A percentile compares a stretch with the other conserved stretches of the same genome.
phyloP scores from a whole-genome alignment of 106 monocot genomes.

The Chionographis japonica region DNA sequence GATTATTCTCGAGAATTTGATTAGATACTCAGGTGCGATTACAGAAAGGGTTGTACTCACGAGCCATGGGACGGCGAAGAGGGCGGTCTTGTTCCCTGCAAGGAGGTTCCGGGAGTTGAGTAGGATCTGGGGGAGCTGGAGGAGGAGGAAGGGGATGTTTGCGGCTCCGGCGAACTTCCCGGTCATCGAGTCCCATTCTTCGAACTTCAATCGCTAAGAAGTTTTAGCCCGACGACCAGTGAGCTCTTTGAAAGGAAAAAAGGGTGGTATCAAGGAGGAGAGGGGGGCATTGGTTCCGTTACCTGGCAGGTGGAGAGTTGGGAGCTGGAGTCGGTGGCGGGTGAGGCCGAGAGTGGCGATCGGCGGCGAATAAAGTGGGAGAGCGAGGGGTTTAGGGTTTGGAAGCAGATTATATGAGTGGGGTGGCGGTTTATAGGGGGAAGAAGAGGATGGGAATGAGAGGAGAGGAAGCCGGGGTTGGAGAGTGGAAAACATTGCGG shows the following conservation, averaged over 20 bases:
- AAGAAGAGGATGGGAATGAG: too few species aligned
- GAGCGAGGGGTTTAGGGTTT: too few species aligned
- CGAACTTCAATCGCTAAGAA: conserved; percentile 20
- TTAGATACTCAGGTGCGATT: neutral
- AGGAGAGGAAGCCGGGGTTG: too few species aligned
- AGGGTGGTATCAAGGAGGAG: neutral
- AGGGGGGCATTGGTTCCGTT: neutral
- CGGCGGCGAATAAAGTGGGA: too few species aligned
- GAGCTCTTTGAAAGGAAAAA: neutral
- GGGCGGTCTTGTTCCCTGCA: conserved; percentile 64
- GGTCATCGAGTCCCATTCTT: conserved; percentile 79
- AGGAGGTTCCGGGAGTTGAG: conserved; percentile 80
- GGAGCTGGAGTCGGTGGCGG: neutral
- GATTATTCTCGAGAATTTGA: neutral
- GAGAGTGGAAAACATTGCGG: too few species aligned
- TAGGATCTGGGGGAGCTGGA: conserved; percentile 88
- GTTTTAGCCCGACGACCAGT: too few species aligned
- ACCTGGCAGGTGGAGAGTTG: neutral
- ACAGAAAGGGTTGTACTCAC: conserved; percentile 19
- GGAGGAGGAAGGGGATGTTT: conserved; percentile 77
- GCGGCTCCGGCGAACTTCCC: conserved; percentile 75
- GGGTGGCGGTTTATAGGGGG: too few species aligned
- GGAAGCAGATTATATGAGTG: too few species aligned
- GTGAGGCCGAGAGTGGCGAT: too few species aligned
- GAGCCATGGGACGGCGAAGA: conserved; percentile 86